A percentile compares a stretch with the other conserved stretches of the same genome.
Conservation (phyloP, 163 green algal genomes). For the Chlamydomonas reinhardtii region DNA sequence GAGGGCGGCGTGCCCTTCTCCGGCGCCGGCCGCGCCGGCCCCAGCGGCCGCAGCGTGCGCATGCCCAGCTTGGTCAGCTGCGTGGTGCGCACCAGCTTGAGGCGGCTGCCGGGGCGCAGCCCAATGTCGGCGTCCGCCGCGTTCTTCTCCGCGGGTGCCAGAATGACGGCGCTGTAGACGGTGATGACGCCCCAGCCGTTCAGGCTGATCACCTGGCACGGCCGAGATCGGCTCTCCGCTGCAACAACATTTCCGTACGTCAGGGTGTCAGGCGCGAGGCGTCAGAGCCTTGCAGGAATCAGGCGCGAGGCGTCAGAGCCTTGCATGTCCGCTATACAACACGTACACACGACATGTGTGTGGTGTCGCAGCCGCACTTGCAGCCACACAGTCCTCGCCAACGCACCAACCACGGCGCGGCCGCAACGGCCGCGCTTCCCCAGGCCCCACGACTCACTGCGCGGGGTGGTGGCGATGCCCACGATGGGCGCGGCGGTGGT, state of each 20-base stretch:
- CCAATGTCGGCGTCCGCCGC: conserved; percentile 57
- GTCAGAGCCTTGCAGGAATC: not conserved
- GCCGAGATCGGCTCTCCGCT: conserved; percentile 43
- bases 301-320: no score
- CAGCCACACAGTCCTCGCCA: no score
- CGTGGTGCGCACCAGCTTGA: conserved; percentile 56
- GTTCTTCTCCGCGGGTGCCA: conserved; percentile 29
- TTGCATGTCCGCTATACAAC: no score
- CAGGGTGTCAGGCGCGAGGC: no score
- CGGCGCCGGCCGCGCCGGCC: not conserved
- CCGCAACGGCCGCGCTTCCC: no score
- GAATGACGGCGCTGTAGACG: conserved; percentile 49
- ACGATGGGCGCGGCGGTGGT: conserved; percentile 50
- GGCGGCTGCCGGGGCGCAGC: conserved; percentile 59
- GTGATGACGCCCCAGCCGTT: conserved; percentile 55
- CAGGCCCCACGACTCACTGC: conserved; percentile 18
- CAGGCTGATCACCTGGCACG: conserved; percentile 60
- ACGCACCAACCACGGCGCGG: no score
- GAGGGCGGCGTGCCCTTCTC: not conserved
- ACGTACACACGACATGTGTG: no score
- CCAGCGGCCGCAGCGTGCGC: conserved; percentile 12
- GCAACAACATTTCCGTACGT: no score
- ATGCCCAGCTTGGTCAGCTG: conserved; percentile 53
- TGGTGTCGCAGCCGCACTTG: no score
- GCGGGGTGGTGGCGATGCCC: conserved; percentile 35